Evolutionary conservation across 2,329 filamentous ascomycete genomes (phyloP).

Genomic region (Massarina eburnea): DNA sequence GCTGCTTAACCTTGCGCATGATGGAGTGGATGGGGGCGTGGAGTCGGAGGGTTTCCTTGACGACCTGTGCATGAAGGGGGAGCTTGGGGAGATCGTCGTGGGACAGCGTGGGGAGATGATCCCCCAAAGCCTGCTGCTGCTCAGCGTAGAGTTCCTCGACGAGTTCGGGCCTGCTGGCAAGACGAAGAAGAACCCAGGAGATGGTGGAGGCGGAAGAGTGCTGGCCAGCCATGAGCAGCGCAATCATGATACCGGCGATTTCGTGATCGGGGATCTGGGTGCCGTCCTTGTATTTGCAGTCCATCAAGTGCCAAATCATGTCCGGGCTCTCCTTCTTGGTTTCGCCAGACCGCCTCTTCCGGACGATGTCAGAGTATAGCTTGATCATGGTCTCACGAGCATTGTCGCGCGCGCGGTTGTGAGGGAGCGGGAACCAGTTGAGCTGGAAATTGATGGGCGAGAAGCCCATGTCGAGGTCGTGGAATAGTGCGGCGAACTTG

Average conservation of each 20-base stretch:
- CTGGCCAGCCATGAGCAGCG: conserved; percentile 87
- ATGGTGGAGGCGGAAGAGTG: conserved; percentile 84
- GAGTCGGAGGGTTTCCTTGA: conserved; percentile 89
- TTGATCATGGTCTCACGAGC: conserved; percentile 80
- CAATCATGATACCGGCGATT: conserved; percentile 92
- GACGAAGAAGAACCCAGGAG: conserved; percentile 80
- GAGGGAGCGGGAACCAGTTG: conserved; percentile 85
- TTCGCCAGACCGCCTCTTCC: conserved; percentile 63
- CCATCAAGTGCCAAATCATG: conserved; percentile 92
- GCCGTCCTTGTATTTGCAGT: conserved; percentile 81
- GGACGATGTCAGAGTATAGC: conserved; percentile 81
- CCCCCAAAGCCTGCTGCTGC: conserved; percentile 72
- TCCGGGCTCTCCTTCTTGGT: conserved; percentile 59
- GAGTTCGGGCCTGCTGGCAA: conserved; percentile 75
- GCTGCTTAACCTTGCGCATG: conserved; percentile 86
- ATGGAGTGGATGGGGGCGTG: conserved; percentile 95
- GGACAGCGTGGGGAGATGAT: conserved; percentile 71
- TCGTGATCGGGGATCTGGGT: conserved; percentile 77
- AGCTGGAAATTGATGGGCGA: conserved; percentile 87
- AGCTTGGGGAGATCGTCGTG: conserved; percentile 79
- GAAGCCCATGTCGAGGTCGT: conserved; percentile 89
- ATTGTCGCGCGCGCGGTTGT: conserved; percentile 78
- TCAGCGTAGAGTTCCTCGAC: conserved; percentile 82
- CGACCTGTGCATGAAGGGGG: conserved; percentile 77
- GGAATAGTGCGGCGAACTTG: conserved; percentile 78